These are phyloP conservation scores for Gloeostereum incarnatum DNA, from an alignment of 768 basidiomycete genomes.

Conservation along the genomic window DNA sequence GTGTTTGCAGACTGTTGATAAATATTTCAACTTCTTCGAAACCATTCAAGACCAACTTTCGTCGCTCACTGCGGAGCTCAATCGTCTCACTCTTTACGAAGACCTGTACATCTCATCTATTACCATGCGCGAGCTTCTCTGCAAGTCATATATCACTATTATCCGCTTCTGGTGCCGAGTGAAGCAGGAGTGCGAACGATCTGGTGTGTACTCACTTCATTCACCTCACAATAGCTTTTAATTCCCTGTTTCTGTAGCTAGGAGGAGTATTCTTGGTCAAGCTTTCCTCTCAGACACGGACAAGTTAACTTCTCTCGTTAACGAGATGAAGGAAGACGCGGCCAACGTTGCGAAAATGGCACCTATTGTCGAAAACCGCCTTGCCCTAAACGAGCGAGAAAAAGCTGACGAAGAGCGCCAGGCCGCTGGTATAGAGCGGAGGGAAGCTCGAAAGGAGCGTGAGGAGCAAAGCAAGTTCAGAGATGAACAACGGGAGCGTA, in stretches of 20 bases:
- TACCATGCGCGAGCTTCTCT: constrained; percentile 8
- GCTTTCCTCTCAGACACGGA: constrained; percentile 5
- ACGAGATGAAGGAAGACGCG: constrained; percentile 7
- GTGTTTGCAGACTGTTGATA: constrained; percentile 10
- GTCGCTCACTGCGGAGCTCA: constrained; percentile 7
- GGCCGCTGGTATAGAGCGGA: constrained; percentile 5
- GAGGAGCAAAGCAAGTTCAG: constrained; percentile 3
- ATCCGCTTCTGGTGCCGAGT: constrained; percentile 15
- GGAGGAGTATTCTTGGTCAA: constrained; percentile 1
- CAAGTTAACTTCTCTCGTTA: constrained; percentile 8
- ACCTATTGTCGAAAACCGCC: constrained; percentile 7
- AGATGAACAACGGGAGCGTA: neutral
- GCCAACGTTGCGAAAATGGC: constrained; percentile 6
- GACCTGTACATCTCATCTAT: constrained; percentile 11
- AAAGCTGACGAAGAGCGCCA: constrained; percentile 8
- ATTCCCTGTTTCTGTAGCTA: constrained; percentile 2
- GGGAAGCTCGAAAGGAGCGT: constrained; percentile 7
- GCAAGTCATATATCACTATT: constrained; percentile 12
- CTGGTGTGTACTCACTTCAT: constrained; percentile 1
- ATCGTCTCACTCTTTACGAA: constrained; percentile 10
- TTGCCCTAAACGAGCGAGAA: constrained; percentile 6
- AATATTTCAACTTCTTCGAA: constrained; percentile 12
- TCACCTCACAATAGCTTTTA: too few species aligned
- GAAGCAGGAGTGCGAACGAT: constrained; percentile 12
- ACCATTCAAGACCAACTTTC: constrained; percentile 11